Conservation (phyloP, 2,329 filamentous ascomycete species). For the Nothopassalora personata region DNA sequence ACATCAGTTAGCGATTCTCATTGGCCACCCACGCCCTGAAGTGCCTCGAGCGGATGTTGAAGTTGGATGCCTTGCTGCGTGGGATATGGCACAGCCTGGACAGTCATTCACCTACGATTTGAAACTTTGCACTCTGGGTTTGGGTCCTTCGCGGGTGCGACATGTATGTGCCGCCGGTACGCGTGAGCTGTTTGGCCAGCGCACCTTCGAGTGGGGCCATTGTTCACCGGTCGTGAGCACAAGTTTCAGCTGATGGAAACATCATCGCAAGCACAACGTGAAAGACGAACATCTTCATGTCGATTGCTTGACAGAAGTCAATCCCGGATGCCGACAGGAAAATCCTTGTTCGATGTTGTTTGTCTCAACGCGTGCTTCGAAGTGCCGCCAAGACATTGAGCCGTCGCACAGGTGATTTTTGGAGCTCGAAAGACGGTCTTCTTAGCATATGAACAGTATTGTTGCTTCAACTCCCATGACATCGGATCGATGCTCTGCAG, state of each 20-base stretch:
- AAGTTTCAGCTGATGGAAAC: background rate
- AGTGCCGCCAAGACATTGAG: too few species aligned
- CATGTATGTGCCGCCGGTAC: background rate
- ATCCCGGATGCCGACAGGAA: background rate
- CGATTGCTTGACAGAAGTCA: background rate
- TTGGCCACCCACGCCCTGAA: background rate
- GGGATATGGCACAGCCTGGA: background rate
- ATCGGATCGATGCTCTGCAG: too few species aligned
- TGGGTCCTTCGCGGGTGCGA: background rate
- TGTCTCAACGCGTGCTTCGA: background rate
- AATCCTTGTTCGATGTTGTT: background rate
- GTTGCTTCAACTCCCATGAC: too few species aligned
- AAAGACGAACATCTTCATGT: background rate
- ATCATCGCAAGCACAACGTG: background rate
- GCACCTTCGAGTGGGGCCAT: background rate
- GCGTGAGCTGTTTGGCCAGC: slow-evolving; percentile 1
- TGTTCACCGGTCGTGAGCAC: slow-evolving; percentile 6
- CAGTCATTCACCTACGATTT: background rate
- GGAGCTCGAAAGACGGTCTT: too few species aligned
- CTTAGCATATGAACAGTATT: too few species aligned
- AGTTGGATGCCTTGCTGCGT: background rate
- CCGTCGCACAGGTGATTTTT: too few species aligned
- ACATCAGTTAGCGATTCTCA: background rate
- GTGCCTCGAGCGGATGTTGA: slow-evolving; percentile 4
- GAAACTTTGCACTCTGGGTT: background rate